Base-by-base conservation (phyloP, 2,329 filamentous ascomycete species). In the Sclerotinia borealis region DNA sequence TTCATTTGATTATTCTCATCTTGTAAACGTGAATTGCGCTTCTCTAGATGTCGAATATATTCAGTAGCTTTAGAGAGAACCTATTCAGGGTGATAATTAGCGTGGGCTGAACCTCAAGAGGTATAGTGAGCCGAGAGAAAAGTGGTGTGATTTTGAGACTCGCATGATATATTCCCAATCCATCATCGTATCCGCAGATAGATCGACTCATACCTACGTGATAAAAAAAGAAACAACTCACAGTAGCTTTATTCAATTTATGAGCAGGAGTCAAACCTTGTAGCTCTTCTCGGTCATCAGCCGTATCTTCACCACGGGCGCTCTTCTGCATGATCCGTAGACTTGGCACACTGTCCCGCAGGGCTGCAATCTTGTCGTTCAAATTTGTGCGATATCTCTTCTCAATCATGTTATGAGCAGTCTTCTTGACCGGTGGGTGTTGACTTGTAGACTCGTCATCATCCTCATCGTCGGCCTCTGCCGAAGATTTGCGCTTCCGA, bases 241-340 rank as follows among this genome's bases (percentile, higher is more conserved):
- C 92, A 2, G 93, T 97, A n/a, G 93, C 93, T 76, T 98, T 98
- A 80, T 98, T 98, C 34, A 97, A 80, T 76, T 98, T 98, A 78
- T 96, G 93, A 7, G 92, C 92, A 0, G 92, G 90, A 2, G 92
- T 89, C 59, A 95, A 79, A 59, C 92, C 92, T 70, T 96, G 88
- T 19, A 89, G 81, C 64, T 95, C 91, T 68, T 96, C 91, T 41
- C 89, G 85, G 69, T 93, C 91, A 65, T 88, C 87, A 0, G 85
- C 86, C 0, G 86, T 80, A 67, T 91, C 88, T 71, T 89, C 87
- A 45, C 85, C 88, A 64, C 80, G 79, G 54, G 83, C 84, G 70
- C 83, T 88, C 78, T 90, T 91, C 43, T 87, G 86, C 85, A 93
- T 91, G 70, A 92, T 90, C 55, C 93, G 86, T 63, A 98, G 79